These are phyloP conservation scores for Neurospora hispaniola DNA, from an alignment of 495 filamentous ascomycete species.

Conservation along the genomic window DNA sequence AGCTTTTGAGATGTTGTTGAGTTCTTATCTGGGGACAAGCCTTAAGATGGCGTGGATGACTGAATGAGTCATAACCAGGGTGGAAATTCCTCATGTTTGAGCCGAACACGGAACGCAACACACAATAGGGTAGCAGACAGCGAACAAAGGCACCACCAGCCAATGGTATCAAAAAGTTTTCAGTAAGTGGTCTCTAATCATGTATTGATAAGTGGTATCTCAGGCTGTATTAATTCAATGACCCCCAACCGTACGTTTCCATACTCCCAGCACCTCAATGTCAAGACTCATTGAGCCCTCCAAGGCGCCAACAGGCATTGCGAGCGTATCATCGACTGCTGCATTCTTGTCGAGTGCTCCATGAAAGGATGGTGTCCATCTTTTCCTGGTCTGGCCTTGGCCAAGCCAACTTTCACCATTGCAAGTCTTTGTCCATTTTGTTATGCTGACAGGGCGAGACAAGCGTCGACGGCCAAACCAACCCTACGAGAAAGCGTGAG, in stretches of 20 bases:
- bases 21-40: not conserved
- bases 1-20: slow-evolving; percentile 16
- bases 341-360: not conserved
- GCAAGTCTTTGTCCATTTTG: not conserved
- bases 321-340: not conserved
- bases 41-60: not conserved
- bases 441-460: slow-evolving; percentile 61
- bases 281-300: not conserved
- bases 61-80: not conserved
- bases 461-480: slow-evolving; percentile 83
- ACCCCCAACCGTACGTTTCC: not conserved
- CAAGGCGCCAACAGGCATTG: not conserved
- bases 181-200: not conserved
- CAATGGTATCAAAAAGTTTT: not conserved
- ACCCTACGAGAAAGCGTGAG: slow-evolving; percentile 45
- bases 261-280: not conserved
- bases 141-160: not conserved
- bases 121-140: not conserved
- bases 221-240: not conserved
- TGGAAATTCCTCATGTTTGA: not conserved
- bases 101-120: not conserved
- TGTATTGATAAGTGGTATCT: not conserved
- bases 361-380: not conserved
- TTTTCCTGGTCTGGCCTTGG: not conserved
- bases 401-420: not conserved